Percentiles rank a stretch among this genome's conserved stretches.
phyloP scores from a whole-genome alignment of 176 grass and related monocot genomes.

The Stipa capillata region DNA sequence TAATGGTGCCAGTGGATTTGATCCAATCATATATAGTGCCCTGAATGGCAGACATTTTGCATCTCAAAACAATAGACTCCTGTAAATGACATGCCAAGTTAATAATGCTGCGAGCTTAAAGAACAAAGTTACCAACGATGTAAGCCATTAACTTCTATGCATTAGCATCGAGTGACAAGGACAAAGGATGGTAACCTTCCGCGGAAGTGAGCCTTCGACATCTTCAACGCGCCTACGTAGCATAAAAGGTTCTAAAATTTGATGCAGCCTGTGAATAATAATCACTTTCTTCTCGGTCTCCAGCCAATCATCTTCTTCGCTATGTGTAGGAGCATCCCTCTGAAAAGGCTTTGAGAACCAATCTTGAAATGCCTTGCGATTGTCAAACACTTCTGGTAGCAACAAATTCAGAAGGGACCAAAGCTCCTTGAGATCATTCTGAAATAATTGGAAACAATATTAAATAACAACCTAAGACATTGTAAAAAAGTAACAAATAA shows the following conservation, averaged over 20 bases:
- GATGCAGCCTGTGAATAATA: slow-evolving; percentile 93
- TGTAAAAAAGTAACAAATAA: slow-evolving; percentile 15
- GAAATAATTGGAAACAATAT: slow-evolving; percentile 18
- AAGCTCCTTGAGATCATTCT: slow-evolving; percentile 99
- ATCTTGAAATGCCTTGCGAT: slow-evolving; percentile 97
- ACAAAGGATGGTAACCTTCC: slow-evolving; percentile 52
- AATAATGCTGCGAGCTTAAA: background rate
- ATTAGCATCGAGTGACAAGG: background rate
- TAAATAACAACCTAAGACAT: background rate
- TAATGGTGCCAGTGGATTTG: slow-evolving; percentile 98
- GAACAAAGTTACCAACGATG: background rate
- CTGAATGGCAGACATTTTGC: slow-evolving; percentile 97
- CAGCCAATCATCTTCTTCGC: slow-evolving; percentile 89
- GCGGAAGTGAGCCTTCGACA: slow-evolving; percentile 97
- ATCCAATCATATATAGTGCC: slow-evolving; percentile 97
- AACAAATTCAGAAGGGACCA: slow-evolving; percentile 97
- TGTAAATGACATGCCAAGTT: slow-evolving; percentile 29
- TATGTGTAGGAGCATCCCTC: slow-evolving; percentile 60
- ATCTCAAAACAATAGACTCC: slow-evolving; percentile 90
- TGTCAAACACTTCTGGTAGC: slow-evolving; percentile 98
- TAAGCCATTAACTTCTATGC: background rate
- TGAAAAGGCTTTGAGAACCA: slow-evolving; percentile 99
- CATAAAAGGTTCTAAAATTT: slow-evolving; percentile 99
- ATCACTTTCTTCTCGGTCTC: slow-evolving; percentile 99
- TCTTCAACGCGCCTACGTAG: slow-evolving; percentile 91